Evolutionary conservation across 805 yeast species (phyloP).

Genomic region (Nakazawaea ambrosiae): DNA sequence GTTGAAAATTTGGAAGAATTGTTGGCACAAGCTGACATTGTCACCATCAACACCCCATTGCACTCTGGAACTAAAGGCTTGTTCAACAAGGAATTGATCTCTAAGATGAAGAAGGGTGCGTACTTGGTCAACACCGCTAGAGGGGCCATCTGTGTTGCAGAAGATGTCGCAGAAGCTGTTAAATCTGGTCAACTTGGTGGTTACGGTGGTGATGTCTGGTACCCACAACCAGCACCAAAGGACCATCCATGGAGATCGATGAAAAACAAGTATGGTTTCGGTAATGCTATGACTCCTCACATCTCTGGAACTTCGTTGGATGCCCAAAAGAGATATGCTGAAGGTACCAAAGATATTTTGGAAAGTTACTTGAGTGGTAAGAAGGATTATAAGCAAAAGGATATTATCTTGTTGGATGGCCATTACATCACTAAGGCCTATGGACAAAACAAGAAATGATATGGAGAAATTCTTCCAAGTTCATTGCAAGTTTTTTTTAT

Average conservation of each 20-base stretch:
- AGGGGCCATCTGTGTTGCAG: constrained; percentile 69
- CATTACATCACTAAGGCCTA: constrained; percentile 68
- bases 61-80: constrained; percentile 65
- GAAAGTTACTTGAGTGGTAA: constrained; percentile 55
- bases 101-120: constrained; percentile 68
- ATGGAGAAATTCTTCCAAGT: no score
- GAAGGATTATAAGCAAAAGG: constrained; percentile 68
- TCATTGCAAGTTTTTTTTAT: no score
- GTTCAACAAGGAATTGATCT: constrained; percentile 55
- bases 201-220: constrained; percentile 85
- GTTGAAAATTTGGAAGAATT: constrained; percentile 56
- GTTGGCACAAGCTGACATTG: constrained; percentile 62
- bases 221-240: constrained; percentile 75
- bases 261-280: constrained; percentile 60
- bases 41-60: constrained; percentile 72
- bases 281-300: constrained; percentile 84
- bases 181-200: constrained; percentile 63
- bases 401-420: constrained; percentile 65
- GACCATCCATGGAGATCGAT: constrained; percentile 74
- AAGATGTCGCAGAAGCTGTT: constrained; percentile 73
- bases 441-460: constrained; percentile 40
- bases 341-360: constrained; percentile 62
- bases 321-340: constrained; percentile 70
- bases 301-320: constrained; percentile 74
- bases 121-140: constrained; percentile 75